Base-by-base conservation (phyloP, 176 grass and related monocot genomes). In the Melocanna baccifera region DNA sequence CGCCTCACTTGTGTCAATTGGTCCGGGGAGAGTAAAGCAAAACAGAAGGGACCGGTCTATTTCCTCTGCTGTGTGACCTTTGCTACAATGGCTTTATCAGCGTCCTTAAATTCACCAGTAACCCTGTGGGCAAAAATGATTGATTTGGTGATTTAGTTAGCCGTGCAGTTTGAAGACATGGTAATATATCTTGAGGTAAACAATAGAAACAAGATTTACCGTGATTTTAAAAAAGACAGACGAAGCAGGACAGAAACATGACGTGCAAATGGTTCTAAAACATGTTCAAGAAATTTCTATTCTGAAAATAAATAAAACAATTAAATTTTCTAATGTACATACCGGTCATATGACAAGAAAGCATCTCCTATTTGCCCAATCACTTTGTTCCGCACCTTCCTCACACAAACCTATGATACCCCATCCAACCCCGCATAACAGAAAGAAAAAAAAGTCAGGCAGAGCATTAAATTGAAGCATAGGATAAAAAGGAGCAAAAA, bases 321-420 rank as follows among this genome's bases (percentile, higher is more conserved):
- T 11, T 25, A 13, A 28, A 81, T 20, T 36, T 28, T 62, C 13
- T 48, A 47, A 53, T 22, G 42, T 20, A 52, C 77, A 75, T 91
- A 99, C 97, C 88, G 81, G 53, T 99, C 74, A 78, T 99, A 99
- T n/a, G 87, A 71, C 81, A 99, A 86, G 71, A 91, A 90, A 85
- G 90, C 88, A 64, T 94, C 91, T 72, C 97, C 97, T 84, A 99
- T 94, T 78, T 81, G 76, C n/a, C 93, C 97, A 70, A 87, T 69
- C 13, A 99, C 97, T 81, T 99, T 99, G 67, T 99, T 99, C 28
- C 97, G 86, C 56, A 94, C 97, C 88, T 99, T 99, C 88, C 90
- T 83, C 63, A 99, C 91, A 96, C 88, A 89, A 74, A 99, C 84
- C 97, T 99, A 81, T 23, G n/a, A 48, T 75, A 61, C 13, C 36